Base-by-base conservation (phyloP, 768 basidiomycete species). In the Tricholoma terreum region DNA sequence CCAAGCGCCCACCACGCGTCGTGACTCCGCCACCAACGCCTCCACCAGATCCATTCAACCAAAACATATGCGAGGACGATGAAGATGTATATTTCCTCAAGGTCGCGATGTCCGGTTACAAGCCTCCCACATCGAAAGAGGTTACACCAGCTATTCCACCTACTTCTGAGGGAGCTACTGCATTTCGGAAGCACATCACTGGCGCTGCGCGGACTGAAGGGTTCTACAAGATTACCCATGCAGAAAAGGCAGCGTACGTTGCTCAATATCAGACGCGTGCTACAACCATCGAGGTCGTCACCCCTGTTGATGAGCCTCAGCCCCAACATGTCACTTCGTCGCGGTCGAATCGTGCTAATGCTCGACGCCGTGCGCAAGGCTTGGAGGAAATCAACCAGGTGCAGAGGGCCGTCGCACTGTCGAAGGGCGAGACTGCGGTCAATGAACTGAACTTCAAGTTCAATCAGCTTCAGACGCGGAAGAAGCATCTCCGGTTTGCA, bases 401-500 rank as follows among this genome's bases (percentile, higher is more conserved):
- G 50, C 90, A 95, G 68, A 81, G 84, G 24, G 89, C 86, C 19
- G 86, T 87, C 50, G 87, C 85, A 21, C 68, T 91, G 58, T 89
- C 86, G 54, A 89, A 87, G 73, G 80, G 87, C 61, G 89, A 90
- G 73, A 83, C 83, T 3, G 82, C 84, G 2, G 83, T 86, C 21
- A 84, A 77, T 52, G 83, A 92, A 69, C 70, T 90, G 42, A 79
- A 77, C n/a, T 90, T 97, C 80, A 96, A 97, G 78, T 98, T 98
- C 79, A 98, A 98, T 71, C 97, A 98, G 75, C 83, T 99, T 21
- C 92, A 97, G 73, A 94, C 95, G 34, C 78, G 97, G 61, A 98
- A 98, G 85, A 99, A 99, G 76, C 94, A 96, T 65, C 82, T 99
- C 34, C 87, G 93, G 33, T 99, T 99, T 66, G 90, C 93, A 4